Conservation (phyloP, 1,284 basidiomycete genomes). For the Meripilus lineatus region DNA sequence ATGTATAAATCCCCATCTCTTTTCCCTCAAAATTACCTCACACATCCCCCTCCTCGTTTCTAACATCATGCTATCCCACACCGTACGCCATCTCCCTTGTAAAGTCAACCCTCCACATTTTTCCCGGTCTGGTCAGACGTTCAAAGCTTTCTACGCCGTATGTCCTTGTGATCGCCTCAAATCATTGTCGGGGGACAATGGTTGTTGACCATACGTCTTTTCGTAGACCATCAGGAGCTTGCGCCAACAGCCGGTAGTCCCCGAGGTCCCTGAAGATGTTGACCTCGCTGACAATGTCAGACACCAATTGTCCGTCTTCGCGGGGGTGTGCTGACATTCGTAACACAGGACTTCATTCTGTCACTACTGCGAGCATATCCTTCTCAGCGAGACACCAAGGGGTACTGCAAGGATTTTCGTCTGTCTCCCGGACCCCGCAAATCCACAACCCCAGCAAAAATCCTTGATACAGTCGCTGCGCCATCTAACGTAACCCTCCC, state of each 20-base stretch:
- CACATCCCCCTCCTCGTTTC: no score
- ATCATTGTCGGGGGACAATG: background rate
- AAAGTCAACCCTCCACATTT: slow-evolving; percentile 8
- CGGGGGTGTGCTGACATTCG: no score
- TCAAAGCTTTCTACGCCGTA: slow-evolving; percentile 63
- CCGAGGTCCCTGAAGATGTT: slow-evolving; percentile 41
- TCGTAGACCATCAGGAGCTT: slow-evolving; percentile 45
- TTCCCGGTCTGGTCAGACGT: slow-evolving; percentile 31
- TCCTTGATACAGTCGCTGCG: no score
- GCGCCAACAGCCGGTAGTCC: slow-evolving; percentile 28
- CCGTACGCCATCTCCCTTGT: slow-evolving; percentile 9
- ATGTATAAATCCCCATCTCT: slow-evolving; percentile 7
- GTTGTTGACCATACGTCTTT: slow-evolving; percentile 12
- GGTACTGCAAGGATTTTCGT: slow-evolving; percentile 87
- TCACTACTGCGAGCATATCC: slow-evolving; percentile 93
- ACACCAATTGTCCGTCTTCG: no score
- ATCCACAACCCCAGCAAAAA: slow-evolving; percentile 13
- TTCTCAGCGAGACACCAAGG: slow-evolving; percentile 85
- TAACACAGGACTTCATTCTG: slow-evolving; percentile 95
- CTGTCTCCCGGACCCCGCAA: slow-evolving; percentile 23
- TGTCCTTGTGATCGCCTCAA: slow-evolving; percentile 15
- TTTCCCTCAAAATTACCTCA: slow-evolving; percentile 7
- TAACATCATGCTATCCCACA: slow-evolving; percentile 10
- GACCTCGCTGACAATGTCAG: slow-evolving; percentile 50
- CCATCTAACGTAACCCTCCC: slow-evolving; percentile 17